These are phyloP conservation scores for Fusarium sp. DNA, from an alignment of 2,329 filamentous ascomycete species.

Conservation along the genomic window DNA sequence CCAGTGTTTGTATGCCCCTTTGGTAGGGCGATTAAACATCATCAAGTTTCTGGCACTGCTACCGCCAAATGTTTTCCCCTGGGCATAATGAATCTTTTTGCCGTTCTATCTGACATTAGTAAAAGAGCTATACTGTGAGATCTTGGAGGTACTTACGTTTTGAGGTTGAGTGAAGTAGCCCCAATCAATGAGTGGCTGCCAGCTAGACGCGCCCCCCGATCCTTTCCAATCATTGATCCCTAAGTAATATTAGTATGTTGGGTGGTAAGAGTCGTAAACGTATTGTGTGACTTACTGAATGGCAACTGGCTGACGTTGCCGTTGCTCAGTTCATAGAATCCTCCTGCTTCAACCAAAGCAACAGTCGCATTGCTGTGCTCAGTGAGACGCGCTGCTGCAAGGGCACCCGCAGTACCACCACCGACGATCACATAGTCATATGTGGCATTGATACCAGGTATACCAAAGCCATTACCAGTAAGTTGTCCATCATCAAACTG, in stretches of 20 bases:
- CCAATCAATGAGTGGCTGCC: not conserved
- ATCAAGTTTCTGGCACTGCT: not conserved
- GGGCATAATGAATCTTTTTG: not conserved
- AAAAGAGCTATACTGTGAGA: rapidly evolving
- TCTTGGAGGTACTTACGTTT: not conserved
- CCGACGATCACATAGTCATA: slow-evolving; percentile 8
- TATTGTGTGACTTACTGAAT: not conserved
- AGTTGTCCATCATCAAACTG: slow-evolving; percentile 8
- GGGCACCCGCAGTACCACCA: not conserved
- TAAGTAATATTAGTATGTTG: not conserved
- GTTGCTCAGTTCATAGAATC: slow-evolving; percentile 1
- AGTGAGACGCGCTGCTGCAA: not conserved
- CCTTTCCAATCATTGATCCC: not conserved
- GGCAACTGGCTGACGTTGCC: not conserved
- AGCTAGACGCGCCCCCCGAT: not conserved
- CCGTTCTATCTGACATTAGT: not conserved
- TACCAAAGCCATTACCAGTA: slow-evolving; percentile 7
- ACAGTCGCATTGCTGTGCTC: not conserved
- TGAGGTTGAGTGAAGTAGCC: not conserved
- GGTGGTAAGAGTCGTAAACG: too few species aligned
- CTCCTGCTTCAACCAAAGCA: not conserved
- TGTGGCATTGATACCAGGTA: slow-evolving; percentile 7
- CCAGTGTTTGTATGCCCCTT: not conserved
- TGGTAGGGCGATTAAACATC: not conserved
- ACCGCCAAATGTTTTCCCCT: not conserved